Conservation (phyloP, 352 stramenopile genomes). For the Pythium graminicola region DNA sequence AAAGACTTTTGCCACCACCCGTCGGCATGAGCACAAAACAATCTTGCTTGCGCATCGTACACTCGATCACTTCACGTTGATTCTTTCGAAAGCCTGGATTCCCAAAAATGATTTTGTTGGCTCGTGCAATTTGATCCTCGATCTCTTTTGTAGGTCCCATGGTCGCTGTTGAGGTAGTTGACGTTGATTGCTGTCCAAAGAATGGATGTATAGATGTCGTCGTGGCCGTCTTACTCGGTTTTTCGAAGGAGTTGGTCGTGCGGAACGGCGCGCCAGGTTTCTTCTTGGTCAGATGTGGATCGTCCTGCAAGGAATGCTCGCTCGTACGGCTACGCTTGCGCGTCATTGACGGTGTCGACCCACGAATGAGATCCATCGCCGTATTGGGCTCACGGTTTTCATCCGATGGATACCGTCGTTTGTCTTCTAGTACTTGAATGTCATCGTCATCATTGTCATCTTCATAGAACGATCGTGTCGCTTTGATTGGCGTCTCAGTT, state of each 20-base stretch:
- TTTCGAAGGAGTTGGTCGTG: background rate
- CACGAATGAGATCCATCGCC: conserved; percentile 43
- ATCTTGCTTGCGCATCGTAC: conserved; percentile 86
- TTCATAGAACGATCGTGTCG: conserved; percentile 39
- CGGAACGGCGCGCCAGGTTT: background rate
- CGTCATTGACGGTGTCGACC: too few species aligned
- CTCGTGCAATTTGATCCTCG: conserved; percentile 37
- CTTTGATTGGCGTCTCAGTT: conserved; percentile 25
- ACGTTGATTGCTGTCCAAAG: background rate
- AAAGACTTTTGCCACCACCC: conserved; percentile 88
- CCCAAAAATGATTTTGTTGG: conserved; percentile 62
- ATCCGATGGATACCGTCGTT: background rate
- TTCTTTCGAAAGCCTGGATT: conserved; percentile 85
- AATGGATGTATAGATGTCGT: conserved; percentile 2
- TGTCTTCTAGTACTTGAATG: background rate
- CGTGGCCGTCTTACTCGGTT: background rate
- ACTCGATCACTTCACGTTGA: conserved; percentile 90
- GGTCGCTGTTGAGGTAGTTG: background rate
- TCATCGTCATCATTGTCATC: conserved; percentile 34
- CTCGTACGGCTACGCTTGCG: conserved; percentile 5
- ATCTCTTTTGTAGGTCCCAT: background rate
- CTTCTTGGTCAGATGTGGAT: conserved; percentile 3
- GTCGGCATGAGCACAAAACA: conserved; percentile 95
- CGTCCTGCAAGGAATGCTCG: conserved; percentile 7
- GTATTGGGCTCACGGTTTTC: conserved; percentile 49